Conservation (phyloP, 768 basidiomycete species). For the Xerocomus spinulosus region DNA sequence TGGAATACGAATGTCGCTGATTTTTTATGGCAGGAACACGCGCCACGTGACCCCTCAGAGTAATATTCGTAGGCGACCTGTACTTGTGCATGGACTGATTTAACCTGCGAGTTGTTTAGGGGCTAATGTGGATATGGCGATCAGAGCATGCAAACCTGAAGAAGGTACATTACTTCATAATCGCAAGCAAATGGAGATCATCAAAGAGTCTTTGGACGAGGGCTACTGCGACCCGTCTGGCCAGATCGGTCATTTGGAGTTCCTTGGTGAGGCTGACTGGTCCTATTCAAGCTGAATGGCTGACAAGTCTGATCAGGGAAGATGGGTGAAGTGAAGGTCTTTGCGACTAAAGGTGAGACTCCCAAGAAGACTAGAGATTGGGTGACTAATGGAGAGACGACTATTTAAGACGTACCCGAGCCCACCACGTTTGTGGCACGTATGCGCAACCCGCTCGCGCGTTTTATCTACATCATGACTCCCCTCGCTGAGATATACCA, state of each 20-base stretch:
- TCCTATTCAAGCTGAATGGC: not conserved
- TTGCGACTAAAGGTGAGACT: slow-evolving; percentile 53
- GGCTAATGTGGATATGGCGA: slow-evolving; percentile 69
- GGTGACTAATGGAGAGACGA: not conserved
- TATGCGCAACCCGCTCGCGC: slow-evolving; percentile 55
- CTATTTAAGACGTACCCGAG: slow-evolving; percentile 52
- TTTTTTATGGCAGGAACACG: slow-evolving; percentile 10
- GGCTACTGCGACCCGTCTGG: slow-evolving; percentile 81
- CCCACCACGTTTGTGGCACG: slow-evolving; percentile 43
- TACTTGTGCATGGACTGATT: not conserved
- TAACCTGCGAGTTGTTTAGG: slow-evolving; percentile 9
- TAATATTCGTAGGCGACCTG: slow-evolving; percentile 36
- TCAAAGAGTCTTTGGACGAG: slow-evolving; percentile 73
- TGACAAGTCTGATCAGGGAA: slow-evolving; percentile 38
- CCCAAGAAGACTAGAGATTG: not conserved
- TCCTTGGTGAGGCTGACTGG: slow-evolving; percentile 47
- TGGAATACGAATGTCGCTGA: not conserved
- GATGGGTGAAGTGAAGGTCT: slow-evolving; percentile 60
- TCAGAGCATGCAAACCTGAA: slow-evolving; percentile 70
- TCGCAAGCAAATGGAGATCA: slow-evolving; percentile 60
- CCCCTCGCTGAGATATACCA: slow-evolving; percentile 68
- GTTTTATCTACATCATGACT: slow-evolving; percentile 68
- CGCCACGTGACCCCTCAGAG: slow-evolving; percentile 38
- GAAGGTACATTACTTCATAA: slow-evolving; percentile 57
- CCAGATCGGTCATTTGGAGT: slow-evolving; percentile 51